Percentiles rank a stretch among this genome's conserved stretches.
phyloP scores from a whole-genome alignment of 371 early-diverging fungal genomes.

The Apophysomyces elegans region DNA sequence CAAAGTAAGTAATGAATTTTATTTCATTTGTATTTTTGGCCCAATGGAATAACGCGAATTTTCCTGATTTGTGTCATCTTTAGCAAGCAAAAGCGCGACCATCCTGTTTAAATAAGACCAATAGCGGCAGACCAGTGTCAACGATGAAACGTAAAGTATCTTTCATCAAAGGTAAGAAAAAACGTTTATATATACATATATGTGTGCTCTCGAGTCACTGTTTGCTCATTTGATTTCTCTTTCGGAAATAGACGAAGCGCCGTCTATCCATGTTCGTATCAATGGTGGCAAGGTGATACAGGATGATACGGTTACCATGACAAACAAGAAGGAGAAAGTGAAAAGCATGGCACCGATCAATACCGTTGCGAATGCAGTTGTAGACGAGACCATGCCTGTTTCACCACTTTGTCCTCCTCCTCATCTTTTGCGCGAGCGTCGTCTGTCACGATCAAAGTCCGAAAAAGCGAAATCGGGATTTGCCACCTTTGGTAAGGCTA shows the following conservation, averaged over 20 bases:
- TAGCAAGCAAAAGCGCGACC: not conserved
- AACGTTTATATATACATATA: too few species aligned
- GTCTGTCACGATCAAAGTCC: constrained; percentile 23
- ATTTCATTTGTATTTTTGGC: too few species aligned
- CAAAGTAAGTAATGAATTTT: not conserved
- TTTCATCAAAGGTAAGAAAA: constrained; percentile 1
- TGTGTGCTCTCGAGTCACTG: too few species aligned
- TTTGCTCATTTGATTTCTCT: too few species aligned
- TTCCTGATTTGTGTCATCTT: not conserved
- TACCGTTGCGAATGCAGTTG: not conserved
- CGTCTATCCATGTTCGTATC: constrained; percentile 27
- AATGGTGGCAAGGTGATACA: constrained; percentile 20
- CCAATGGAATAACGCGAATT: too few species aligned
- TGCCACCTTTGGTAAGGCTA: constrained; percentile 3
- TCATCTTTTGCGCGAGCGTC: constrained; percentile 36
- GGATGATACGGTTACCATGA: constrained; percentile 20
- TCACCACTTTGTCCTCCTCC: constrained; percentile 45
- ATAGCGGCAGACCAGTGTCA: not conserved
- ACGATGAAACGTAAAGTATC: constrained; percentile 4
- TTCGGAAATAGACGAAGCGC: constrained; percentile 13
- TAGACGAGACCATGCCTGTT: constrained; percentile 21
- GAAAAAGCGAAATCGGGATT: constrained; percentile 1
- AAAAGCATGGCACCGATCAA: not conserved
- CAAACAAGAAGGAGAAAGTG: constrained; percentile 8
- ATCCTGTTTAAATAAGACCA: not conserved